Conservation (phyloP, 192 early-diverging fungal species). For the Coemansia sp. region DNA sequence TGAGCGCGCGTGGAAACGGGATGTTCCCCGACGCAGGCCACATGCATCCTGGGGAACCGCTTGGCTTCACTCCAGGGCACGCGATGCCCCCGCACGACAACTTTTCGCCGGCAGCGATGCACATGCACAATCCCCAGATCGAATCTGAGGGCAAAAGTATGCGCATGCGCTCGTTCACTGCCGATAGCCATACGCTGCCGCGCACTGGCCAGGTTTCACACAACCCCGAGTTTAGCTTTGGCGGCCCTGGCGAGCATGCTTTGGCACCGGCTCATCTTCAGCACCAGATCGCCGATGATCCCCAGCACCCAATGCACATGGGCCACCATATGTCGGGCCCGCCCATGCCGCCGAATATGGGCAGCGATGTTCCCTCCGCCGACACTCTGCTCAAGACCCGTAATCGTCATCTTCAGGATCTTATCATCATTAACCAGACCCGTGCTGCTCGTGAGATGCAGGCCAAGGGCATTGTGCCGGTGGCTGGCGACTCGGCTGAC, state of each 20-base stretch:
- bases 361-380: constrained; percentile 19
- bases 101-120: constrained; percentile 5
- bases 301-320: background rate
- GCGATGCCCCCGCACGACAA: constrained; percentile 1
- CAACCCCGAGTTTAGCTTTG: constrained; percentile 7
- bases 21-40: constrained; percentile 14
- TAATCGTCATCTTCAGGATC: constrained; percentile 42
- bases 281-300: background rate
- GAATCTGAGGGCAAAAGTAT: background rate
- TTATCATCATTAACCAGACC: constrained; percentile 47
- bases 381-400: constrained; percentile 40
- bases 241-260: background rate
- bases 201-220: constrained; percentile 3
- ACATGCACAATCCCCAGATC: constrained; percentile 1
- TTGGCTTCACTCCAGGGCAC: constrained; percentile 2
- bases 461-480: background rate
- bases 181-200: constrained; percentile 24
- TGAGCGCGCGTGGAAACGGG: constrained; percentile 16
- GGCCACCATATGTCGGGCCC: background rate
- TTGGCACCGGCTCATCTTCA: background rate
- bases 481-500: background rate
- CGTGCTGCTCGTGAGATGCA: constrained; percentile 34
- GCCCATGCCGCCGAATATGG: background rate
- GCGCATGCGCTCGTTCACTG: constrained; percentile 31
- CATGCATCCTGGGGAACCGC: constrained; percentile 9